Percentiles rank a stretch among this genome's conserved stretches.
Conservation (phyloP, 2,329 filamentous ascomycete species). For the Aciculosporium take region DNA sequence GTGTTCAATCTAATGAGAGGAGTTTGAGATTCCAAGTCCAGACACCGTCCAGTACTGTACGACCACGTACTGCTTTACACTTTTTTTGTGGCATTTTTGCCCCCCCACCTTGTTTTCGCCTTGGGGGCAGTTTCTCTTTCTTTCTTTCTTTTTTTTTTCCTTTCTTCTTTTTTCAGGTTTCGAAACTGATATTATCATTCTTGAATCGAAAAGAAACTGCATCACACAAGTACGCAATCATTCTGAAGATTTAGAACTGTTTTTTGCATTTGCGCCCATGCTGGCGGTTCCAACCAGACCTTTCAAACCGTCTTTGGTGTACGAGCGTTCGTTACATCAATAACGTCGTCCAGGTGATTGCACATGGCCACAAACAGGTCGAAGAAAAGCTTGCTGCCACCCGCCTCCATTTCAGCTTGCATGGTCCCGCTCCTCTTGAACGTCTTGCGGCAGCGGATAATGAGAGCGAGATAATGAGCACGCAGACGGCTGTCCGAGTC, state of each 20-base stretch:
- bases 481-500: slow-evolving; percentile 84
- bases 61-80: slow-evolving; percentile 6
- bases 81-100: slow-evolving; percentile 13
- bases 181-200: slow-evolving; percentile 11
- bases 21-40: slow-evolving; percentile 16
- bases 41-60: slow-evolving; percentile 15
- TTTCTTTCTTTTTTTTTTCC: no score
- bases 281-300: slow-evolving; percentile 3
- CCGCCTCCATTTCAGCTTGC: slow-evolving; percentile 96
- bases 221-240: not conserved
- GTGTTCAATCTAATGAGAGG: slow-evolving; percentile 37
- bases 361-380: slow-evolving; percentile 97
- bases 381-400: slow-evolving; percentile 85
- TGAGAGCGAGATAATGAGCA: slow-evolving; percentile 92
- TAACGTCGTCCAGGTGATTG: slow-evolving; percentile 94
- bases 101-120: slow-evolving; percentile 1
- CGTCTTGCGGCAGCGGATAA: slow-evolving; percentile 92
- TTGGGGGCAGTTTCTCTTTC: slow-evolving; percentile 6
- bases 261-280: slow-evolving; percentile 6
- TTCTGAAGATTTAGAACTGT: slow-evolving; percentile 11
- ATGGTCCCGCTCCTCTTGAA: slow-evolving; percentile 98
- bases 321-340: slow-evolving; percentile 62
- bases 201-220: not conserved
- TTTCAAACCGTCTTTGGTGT: slow-evolving; percentile 43
- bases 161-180: not conserved